A percentile compares a stretch with the other conserved stretches of the same genome.
Conservation (phyloP, 495 filamentous ascomycete species). For the Patellaria atrata region DNA sequence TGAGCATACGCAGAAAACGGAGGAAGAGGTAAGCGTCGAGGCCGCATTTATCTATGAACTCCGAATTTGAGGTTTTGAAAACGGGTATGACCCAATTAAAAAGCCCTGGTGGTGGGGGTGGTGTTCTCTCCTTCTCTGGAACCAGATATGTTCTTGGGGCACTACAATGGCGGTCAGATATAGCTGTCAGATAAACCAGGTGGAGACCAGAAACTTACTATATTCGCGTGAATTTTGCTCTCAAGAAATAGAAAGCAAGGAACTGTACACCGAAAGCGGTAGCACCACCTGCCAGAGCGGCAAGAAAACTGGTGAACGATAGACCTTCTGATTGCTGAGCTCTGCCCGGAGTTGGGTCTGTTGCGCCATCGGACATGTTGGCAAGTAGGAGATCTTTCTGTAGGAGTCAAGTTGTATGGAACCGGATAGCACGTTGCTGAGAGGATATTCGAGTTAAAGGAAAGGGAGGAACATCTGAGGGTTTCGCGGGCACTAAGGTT, state of each 20-base stretch:
- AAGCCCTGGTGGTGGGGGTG: constrained; percentile 54
- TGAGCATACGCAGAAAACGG: constrained; percentile 81
- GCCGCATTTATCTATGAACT: constrained; percentile 88
- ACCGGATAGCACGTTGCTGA: too few species aligned
- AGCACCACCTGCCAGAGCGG: constrained; percentile 57
- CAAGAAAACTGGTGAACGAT: constrained; percentile 47
- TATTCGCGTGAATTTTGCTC: constrained; percentile 65
- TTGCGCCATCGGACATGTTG: not conserved
- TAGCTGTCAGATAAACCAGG: not conserved
- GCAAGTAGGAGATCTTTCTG: too few species aligned
- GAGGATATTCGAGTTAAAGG: too few species aligned
- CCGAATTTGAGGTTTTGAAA: constrained; percentile 64
- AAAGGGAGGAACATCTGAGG: too few species aligned
- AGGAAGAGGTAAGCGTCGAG: constrained; percentile 98
- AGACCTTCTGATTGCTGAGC: constrained; percentile 32
- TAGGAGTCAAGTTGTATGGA: too few species aligned
- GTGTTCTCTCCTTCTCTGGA: constrained; percentile 68
- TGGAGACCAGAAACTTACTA: constrained; percentile 54
- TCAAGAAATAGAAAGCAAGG: constrained; percentile 59
- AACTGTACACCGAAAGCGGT: constrained; percentile 67
- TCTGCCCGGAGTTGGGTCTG: constrained; percentile 1
- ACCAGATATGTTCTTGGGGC: constrained; percentile 59
- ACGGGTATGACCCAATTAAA: constrained; percentile 54
- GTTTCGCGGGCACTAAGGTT: too few species aligned
- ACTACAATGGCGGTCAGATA: not conserved